Evolutionary conservation across 768 basidiomycete species (phyloP).

Genomic region (Mycena belliarum): DNA sequence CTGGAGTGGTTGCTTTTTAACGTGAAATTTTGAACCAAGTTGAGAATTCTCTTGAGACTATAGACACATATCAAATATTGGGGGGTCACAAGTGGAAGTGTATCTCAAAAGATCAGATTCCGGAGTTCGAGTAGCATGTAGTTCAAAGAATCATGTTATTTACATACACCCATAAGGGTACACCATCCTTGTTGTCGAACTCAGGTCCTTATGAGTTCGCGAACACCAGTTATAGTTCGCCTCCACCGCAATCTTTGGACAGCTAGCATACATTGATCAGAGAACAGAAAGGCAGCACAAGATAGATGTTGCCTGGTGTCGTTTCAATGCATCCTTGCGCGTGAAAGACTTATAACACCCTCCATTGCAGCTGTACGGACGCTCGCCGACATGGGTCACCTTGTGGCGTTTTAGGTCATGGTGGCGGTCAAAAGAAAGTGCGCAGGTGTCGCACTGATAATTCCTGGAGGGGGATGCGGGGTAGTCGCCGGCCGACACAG

Average conservation of each 20-base stretch:
- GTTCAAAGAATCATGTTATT: too few species aligned
- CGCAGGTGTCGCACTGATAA: conserved; percentile 69
- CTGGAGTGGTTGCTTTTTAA: too few species aligned
- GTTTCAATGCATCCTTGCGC: conserved; percentile 82
- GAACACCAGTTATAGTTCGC: neutral
- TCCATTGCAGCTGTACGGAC: conserved; percentile 80
- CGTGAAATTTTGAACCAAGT: too few species aligned
- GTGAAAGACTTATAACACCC: conserved; percentile 88
- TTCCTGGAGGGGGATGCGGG: conserved; percentile 61
- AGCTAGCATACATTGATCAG: conserved; percentile 3
- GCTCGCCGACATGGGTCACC: conserved; percentile 82
- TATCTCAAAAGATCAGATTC: too few species aligned
- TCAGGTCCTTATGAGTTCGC: too few species aligned
- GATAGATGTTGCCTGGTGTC: conserved; percentile 65
- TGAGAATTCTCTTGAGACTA: too few species aligned
- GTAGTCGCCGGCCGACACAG: conserved; percentile 34
- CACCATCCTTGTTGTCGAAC: too few species aligned
- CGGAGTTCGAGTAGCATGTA: too few species aligned
- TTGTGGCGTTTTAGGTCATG: conserved; percentile 84
- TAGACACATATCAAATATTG: too few species aligned
- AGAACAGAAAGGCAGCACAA: too few species aligned
- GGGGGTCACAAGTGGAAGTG: too few species aligned
- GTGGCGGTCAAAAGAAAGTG: conserved; percentile 81
- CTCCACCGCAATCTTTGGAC: conserved; percentile 16
- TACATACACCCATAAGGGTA: too few species aligned